Evolutionary conservation across 106 monocot species (phyloP), one percentile per base, ranked within the genome.

Genomic region (Acanthochlamys bracteata): DNA sequence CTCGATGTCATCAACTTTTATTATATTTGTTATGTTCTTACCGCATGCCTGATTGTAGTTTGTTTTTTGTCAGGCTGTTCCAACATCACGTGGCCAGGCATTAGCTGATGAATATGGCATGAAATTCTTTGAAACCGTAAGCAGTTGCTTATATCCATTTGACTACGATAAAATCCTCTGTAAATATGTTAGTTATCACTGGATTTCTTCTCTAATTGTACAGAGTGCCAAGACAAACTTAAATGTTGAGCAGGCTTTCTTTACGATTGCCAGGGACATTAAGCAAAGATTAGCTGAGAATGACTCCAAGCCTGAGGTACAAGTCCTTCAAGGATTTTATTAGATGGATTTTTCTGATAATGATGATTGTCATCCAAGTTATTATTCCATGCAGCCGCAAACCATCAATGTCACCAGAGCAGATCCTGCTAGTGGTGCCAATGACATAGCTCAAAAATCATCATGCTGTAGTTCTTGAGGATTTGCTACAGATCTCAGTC

Each of bases 171-270:
- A n/a, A n/a, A n/a, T n/a, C n/a, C n/a, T n/a, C n/a, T n/a, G n/a
- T n/a, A n/a, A n/a, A n/a, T n/a, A n/a, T n/a, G n/a, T n/a, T n/a
- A n/a, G n/a, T n/a, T n/a, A n/a, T n/a, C 43, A 26, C 10, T 17
- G 49, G 22, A 60, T 20, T 51, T 51, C 10, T 6, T 33, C 1
- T 33, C 19, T 33, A 3, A 7, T 24, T 45, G 20, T 75, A 33
- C 89, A 93, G 93, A 93, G 93, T 76, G 93, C 93, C 59, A 93
- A 93, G 68, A 93, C 93, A 59, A 93, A 93, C 54, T 67, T 93
- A 56, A 93, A 93, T 42, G 93, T 93, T 61, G 93, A 93, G 78
- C 74, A 93, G 59, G 93, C 89, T 64, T 93, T 93, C 83, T 93
- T 89, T 74, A 83, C 93, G 26, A 89, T 93, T 54, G 93, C 89